phyloP scores from a whole-genome alignment of 495 filamentous ascomycete genomes.

The Neurospora sublineolata region DNA sequence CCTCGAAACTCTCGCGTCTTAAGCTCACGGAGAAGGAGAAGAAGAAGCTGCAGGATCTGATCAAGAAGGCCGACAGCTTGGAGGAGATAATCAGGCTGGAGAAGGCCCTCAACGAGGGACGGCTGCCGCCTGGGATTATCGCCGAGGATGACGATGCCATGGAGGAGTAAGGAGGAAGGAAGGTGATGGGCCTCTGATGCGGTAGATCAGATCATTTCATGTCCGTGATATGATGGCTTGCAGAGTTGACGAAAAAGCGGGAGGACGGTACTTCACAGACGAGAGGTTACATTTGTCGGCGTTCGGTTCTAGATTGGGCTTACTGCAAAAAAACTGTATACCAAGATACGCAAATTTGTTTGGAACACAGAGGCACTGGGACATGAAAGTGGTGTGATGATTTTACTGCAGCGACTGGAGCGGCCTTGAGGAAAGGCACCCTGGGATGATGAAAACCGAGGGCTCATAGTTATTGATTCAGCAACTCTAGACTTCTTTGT shows the following conservation, averaged over 20 bases:
- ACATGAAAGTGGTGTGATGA: not conserved
- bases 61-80: constrained; percentile 70
- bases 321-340: not conserved
- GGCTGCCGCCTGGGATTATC: constrained; percentile 59
- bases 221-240: not conserved
- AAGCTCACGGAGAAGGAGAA: constrained; percentile 56
- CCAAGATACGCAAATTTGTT: not conserved
- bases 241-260: not conserved
- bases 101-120: constrained; percentile 76
- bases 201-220: not conserved
- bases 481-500: not conserved
- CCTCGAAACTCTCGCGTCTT: constrained; percentile 54
- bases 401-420: not conserved
- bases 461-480: not conserved
- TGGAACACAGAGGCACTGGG: not conserved
- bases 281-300: not conserved
- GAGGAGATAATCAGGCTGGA: constrained; percentile 75
- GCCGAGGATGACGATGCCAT: constrained; percentile 33
- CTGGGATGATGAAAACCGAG: not conserved
- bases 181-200: not conserved
- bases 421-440: not conserved
- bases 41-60: constrained; percentile 50
- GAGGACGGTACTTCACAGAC: not conserved
- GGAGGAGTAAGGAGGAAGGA: constrained; percentile 35
- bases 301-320: not conserved